Evolutionary conservation across 345 rosid species (phyloP).

Genomic region (Linum tenue): DNA sequence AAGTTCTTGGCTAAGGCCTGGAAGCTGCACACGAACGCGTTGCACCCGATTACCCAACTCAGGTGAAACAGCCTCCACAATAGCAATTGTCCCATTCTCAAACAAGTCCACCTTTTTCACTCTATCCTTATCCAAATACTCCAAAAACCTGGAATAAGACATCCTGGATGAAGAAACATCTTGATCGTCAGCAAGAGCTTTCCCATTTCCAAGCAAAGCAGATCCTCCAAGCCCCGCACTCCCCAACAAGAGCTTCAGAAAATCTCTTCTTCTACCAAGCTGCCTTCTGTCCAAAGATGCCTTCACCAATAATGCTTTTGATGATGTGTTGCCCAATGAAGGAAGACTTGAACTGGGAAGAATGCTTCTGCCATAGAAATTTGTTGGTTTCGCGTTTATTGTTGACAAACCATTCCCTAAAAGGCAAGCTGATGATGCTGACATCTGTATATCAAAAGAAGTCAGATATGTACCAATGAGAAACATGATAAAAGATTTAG

Average conservation of each 20-base stretch:
- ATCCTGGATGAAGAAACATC: slow-evolving; percentile 89
- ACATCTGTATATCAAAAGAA: slow-evolving; percentile 39
- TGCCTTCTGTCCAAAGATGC: slow-evolving; percentile 45
- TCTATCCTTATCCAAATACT: slow-evolving; percentile 86
- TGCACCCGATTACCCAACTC: slow-evolving; percentile 92
- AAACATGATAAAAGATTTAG: slow-evolving; percentile 12
- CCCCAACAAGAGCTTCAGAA: slow-evolving; percentile 64
- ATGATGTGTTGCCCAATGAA: slow-evolving; percentile 21
- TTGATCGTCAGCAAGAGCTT: slow-evolving; percentile 82
- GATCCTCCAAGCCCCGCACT: slow-evolving; percentile 48
- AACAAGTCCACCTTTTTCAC: slow-evolving; percentile 83
- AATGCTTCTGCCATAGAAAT: slow-evolving; percentile 29
- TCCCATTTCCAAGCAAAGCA: slow-evolving; percentile 51
- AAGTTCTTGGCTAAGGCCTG: slow-evolving; percentile 95
- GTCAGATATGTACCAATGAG: background rate
- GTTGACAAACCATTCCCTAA: slow-evolving; percentile 52
- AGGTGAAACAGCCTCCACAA: slow-evolving; percentile 93
- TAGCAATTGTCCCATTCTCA: slow-evolving; percentile 95
- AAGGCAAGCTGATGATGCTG: slow-evolving; percentile 64
- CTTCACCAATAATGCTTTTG: slow-evolving; percentile 33
- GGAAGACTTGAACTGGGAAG: slow-evolving; percentile 27
- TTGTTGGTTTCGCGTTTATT: slow-evolving; percentile 27
- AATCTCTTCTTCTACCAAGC: slow-evolving; percentile 59
- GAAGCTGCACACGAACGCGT: slow-evolving; percentile 91
- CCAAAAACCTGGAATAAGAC: slow-evolving; percentile 95